Conservation (phyloP, 2,329 filamentous ascomycete genomes). For the Kalmusia sp. region DNA sequence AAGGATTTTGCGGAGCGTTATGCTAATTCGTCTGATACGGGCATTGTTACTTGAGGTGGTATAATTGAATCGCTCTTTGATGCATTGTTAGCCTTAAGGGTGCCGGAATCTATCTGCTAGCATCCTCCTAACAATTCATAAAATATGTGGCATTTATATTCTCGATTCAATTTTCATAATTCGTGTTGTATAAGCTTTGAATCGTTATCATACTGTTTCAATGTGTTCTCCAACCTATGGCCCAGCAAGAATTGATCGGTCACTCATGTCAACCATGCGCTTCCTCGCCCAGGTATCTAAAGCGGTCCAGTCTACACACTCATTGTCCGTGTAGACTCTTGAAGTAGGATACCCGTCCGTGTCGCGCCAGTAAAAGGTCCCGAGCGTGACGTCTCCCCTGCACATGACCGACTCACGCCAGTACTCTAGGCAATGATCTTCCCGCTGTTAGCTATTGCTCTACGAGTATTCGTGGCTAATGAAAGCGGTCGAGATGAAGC, state of each 20-base stretch:
- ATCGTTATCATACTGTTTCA: no score
- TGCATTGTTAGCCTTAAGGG: no score
- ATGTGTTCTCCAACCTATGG: no score
- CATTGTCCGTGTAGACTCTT: constrained; percentile 5
- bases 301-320: constrained; percentile 15
- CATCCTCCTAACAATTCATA: background rate
- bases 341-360: constrained; percentile 1
- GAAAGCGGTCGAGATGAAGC: no score
- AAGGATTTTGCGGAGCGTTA: background rate
- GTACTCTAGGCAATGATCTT: constrained; percentile 21
- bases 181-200: no score
- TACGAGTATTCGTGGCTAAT: background rate
- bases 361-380: constrained; percentile 8
- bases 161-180: no score
- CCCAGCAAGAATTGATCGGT: constrained; percentile 2
- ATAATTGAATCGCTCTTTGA: background rate
- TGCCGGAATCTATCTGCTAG: no score
- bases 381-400: constrained; percentile 8
- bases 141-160: no score
- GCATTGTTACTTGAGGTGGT: background rate
- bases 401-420: constrained; percentile 15
- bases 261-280: constrained; percentile 15
- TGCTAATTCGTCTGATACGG: background rate
- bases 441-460: background rate
- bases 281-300: constrained; percentile 4